phyloP scores from a whole-genome alignment of 257 asterid species.

The Prunella vulgaris region DNA sequence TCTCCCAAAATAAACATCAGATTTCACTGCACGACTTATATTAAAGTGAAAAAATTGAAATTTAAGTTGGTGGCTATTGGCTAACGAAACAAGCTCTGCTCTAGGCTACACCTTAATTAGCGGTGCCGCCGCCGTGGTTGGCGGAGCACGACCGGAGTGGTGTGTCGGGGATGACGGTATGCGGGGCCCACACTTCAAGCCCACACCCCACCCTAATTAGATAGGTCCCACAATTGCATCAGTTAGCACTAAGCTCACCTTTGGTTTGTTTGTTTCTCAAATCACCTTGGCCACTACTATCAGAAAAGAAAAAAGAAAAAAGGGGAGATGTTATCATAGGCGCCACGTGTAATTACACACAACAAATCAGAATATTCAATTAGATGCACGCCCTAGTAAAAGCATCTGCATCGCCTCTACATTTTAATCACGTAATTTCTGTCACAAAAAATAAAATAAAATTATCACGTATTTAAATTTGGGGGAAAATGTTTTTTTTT shows the following conservation, averaged over 20 bases:
- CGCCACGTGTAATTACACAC: conserved; percentile 38
- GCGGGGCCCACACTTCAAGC: conserved; percentile 14
- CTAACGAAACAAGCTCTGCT: too few relatives aligned
- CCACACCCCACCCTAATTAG: conserved; percentile 28
- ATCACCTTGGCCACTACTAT: conserved; percentile 37
- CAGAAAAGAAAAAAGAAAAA: background rate
- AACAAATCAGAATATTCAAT: conserved; percentile 52
- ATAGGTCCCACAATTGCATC: conserved; percentile 27
- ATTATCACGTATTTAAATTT: background rate
- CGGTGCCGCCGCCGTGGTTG: conserved; percentile 16
- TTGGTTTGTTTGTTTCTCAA: conserved; percentile 29
- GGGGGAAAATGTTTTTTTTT: too few relatives aligned
- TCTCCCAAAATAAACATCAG: too few relatives aligned
- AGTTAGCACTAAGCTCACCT: conserved; percentile 44
- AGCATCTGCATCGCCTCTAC: background rate
- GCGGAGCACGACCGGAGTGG: conserved; percentile 20
- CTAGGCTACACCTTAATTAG: too few relatives aligned
- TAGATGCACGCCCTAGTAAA: conserved; percentile 9
- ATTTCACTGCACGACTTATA: too few relatives aligned
- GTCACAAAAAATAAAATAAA: too few relatives aligned
- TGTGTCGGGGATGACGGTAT: conserved; percentile 5
- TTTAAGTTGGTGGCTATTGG: too few relatives aligned
- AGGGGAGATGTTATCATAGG: conserved; percentile 20
- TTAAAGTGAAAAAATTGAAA: too few relatives aligned
- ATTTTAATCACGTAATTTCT: background rate